Evolutionary conservation across 116 monocot genomes (phyloP), one percentile per base, ranked within the genome.

Genomic region (Dioscorea cayenensis): DNA sequence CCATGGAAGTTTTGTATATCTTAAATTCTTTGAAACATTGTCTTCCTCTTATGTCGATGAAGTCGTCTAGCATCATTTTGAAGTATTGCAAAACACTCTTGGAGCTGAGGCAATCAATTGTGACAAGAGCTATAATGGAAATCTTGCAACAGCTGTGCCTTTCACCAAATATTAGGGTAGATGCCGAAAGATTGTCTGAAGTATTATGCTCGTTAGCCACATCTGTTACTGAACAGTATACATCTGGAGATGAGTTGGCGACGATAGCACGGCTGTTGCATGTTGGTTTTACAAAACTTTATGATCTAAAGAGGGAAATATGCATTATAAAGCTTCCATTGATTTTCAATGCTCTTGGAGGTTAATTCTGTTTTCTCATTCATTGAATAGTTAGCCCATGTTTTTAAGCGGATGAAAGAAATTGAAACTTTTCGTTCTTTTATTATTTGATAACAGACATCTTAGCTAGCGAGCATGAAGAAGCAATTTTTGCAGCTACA

Each of bases 381-480:
- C 23, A 23, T 27, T 23, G 20, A 5, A 62, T 62, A 19, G 2
- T n/a, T 7, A n/a, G n/a, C 20, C 59, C 14, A 59, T 16, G 17
- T 59, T 21, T 59, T 14, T 59, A 59, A 19, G 43, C 59, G 20
- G 59, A 17, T 17, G 59, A 59, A 32, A 59, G 16, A 32, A 43
- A 70, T 17, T 32, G 14, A 65, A 32, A 25, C 4, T 36, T 64
- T 48, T 69, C 25, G 7, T 76, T 48, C 22, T 58, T 59, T 76
- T 25, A 61, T 19, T 32, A 23, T 51, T 50, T 81, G 48, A 25
- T 77, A n/a, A 64, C 77, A 96, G 94, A 86, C 52, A 93, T 93
- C 38, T 80, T 97, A 69, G 83, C 88, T n/a, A 79, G 84, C 58
- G 94, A 83, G 65, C 89, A 93, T 65, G 94, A 88, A 71, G 97